A percentile compares a stretch with the other conserved stretches of the same genome.
Evolutionary conservation across 2,329 filamentous ascomycete species (phyloP).

Genomic region (Tolypocladium tundrense): DNA sequence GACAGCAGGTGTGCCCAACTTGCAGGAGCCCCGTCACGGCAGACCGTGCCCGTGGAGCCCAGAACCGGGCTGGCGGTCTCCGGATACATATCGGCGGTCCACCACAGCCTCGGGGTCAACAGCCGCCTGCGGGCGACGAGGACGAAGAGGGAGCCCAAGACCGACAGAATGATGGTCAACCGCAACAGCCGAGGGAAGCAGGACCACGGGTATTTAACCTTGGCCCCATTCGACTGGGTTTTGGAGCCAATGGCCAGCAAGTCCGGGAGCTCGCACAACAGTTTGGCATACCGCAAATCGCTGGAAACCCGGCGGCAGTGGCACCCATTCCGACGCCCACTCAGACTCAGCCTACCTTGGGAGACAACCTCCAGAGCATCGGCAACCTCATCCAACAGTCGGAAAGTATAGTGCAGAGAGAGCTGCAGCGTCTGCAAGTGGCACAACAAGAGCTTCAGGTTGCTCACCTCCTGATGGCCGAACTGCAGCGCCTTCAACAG

Average conservation of each 20-base stretch:
- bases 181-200: slow-evolving; percentile 12
- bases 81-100: slow-evolving; percentile 19
- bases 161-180: slow-evolving; percentile 7
- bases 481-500: slow-evolving; percentile 55
- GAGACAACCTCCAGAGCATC: slow-evolving; percentile 32
- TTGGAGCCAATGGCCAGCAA: slow-evolving; percentile 60
- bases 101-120: slow-evolving; percentile 6
- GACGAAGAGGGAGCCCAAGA: slow-evolving; percentile 5
- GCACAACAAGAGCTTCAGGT: slow-evolving; percentile 58
- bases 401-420: slow-evolving; percentile 58
- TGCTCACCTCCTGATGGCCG: slow-evolving; percentile 57
- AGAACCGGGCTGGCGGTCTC: slow-evolving; percentile 17
- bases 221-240: slow-evolving; percentile 64
- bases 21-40: slow-evolving; percentile 67
- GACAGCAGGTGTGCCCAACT: slow-evolving; percentile 94
- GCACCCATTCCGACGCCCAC: slow-evolving; percentile 10
- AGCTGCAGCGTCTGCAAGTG: slow-evolving; percentile 51
- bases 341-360: slow-evolving; percentile 7
- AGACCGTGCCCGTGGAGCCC: slow-evolving; percentile 15
- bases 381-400: slow-evolving; percentile 53
- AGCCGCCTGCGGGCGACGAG: slow-evolving; percentile 4
- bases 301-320: slow-evolving; percentile 12
- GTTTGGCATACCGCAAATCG: slow-evolving; percentile 35
- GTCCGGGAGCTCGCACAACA: slow-evolving; percentile 58
- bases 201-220: slow-evolving; percentile 58